A percentile compares a stretch with the other conserved stretches of the same genome.
phyloP scores from a whole-genome alignment of 1,284 basidiomycete species.

The Schizophyllum amplum region DNA sequence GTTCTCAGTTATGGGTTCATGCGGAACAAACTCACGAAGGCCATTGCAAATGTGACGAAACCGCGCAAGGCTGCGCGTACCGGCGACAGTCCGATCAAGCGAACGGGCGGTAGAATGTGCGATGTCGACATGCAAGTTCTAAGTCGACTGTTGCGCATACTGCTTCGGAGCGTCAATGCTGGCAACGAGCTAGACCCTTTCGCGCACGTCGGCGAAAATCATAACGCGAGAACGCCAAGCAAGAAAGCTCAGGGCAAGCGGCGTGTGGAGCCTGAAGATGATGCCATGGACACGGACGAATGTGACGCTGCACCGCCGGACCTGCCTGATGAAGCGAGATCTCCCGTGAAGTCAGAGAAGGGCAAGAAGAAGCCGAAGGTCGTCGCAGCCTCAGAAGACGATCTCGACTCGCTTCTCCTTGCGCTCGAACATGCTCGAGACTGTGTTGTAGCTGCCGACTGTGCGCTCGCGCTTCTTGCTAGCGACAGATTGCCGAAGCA shows the following conservation, averaged over 20 bases:
- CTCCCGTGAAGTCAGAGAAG: too few species aligned
- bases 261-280: slow-evolving; percentile 25
- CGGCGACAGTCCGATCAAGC: slow-evolving; percentile 31
- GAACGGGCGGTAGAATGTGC: slow-evolving; percentile 28
- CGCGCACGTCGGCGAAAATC: slow-evolving; percentile 16
- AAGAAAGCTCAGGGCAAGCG: slow-evolving; percentile 31
- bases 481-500: slow-evolving; percentile 79
- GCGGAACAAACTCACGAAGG: slow-evolving; percentile 54
- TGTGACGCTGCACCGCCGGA: slow-evolving; percentile 19
- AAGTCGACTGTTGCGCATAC: slow-evolving; percentile 59
- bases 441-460: slow-evolving; percentile 75
- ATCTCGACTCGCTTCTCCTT: slow-evolving; percentile 41
- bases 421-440: slow-evolving; percentile 54
- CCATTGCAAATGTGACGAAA: slow-evolving; percentile 55
- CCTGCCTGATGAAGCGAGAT: slow-evolving; percentile 17
- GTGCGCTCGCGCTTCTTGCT: slow-evolving; percentile 68
- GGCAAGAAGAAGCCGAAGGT: slow-evolving; percentile 1
- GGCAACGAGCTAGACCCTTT: slow-evolving; percentile 73
- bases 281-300: slow-evolving; percentile 14
- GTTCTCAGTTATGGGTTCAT: slow-evolving; percentile 53
- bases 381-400: slow-evolving; percentile 33
- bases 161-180: slow-evolving; percentile 69
- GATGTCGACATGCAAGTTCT: slow-evolving; percentile 59
- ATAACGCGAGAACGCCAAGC: slow-evolving; percentile 27
- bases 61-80: slow-evolving; percentile 45